These are phyloP conservation scores for Chrysopogon serrulatus DNA, from an alignment of 176 grass and related monocot species.

Conservation along the genomic window DNA sequence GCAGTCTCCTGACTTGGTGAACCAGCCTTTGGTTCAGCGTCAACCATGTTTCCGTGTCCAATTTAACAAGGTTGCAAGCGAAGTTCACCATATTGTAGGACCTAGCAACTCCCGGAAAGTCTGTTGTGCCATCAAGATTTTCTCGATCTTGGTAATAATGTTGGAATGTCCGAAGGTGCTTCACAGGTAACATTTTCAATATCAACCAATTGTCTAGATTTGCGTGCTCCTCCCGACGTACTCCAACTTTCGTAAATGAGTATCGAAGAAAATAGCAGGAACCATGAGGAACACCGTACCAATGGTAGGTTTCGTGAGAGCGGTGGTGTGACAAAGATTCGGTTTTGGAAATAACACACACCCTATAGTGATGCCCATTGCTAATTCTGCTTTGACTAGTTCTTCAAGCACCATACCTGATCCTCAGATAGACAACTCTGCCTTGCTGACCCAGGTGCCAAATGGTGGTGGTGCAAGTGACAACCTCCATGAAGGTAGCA, in stretches of 20 bases:
- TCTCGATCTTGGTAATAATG: background rate
- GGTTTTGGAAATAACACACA: conserved; percentile 13
- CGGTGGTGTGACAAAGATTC: background rate
- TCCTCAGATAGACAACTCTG: background rate
- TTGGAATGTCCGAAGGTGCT: background rate
- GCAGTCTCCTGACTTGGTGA: background rate
- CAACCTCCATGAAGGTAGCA: background rate
- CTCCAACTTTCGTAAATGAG: background rate
- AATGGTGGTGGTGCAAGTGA: background rate
- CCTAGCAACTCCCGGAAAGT: conserved; percentile 6
- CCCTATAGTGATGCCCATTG: background rate
- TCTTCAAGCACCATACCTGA: background rate
- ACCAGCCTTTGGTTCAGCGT: background rate
- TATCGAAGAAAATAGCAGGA: background rate
- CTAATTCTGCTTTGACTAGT: background rate
- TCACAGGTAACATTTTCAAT: background rate
- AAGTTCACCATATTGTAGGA: background rate
- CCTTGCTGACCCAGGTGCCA: background rate
- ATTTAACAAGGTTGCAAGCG: background rate
- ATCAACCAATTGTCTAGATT: background rate
- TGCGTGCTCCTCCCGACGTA: background rate
- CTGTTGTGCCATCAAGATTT: background rate
- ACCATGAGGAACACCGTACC: background rate
- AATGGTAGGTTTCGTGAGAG: background rate
- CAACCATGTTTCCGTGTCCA: background rate